Percentiles rank a stretch among this genome's conserved stretches.
Conservation (phyloP, 2,329 filamentous ascomycete genomes). For the Colletotrichum sp. region DNA sequence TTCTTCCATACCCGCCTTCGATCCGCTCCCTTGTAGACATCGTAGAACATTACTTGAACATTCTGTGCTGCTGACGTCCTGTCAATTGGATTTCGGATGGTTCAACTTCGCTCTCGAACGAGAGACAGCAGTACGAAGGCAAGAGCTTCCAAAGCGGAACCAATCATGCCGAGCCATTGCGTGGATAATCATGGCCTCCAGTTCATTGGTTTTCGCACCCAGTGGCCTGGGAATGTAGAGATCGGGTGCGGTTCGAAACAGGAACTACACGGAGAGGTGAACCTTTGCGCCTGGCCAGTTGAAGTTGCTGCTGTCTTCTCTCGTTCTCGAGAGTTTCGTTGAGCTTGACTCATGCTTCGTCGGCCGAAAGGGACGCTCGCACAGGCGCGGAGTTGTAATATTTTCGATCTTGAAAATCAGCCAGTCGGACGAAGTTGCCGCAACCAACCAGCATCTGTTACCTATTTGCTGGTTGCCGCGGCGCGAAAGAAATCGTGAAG, state of each 20-base stretch:
- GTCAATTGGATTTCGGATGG: not conserved
- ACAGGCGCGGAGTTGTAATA: too few species aligned
- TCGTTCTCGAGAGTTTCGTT: not conserved
- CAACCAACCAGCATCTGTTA: too few species aligned
- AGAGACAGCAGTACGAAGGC: too few species aligned
- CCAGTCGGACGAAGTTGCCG: not conserved
- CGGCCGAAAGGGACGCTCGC: too few species aligned
- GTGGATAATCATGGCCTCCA: too few species aligned
- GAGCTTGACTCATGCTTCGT: not conserved
- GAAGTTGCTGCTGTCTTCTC: not conserved
- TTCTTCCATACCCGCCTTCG: not conserved
- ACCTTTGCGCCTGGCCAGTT: not conserved
- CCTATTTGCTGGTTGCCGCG: too few species aligned
- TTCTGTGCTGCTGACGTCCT: not conserved
- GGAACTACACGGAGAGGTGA: not conserved
- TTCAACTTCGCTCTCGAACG: fast-evolving
- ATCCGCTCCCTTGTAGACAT: not conserved
- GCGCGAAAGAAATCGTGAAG: too few species aligned
- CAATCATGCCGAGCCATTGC: too few species aligned
- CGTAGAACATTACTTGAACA: not conserved
- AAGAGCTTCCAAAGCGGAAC: too few species aligned
- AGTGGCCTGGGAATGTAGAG: not conserved
- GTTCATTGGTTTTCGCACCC: too few species aligned
- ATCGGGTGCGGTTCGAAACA: not conserved
- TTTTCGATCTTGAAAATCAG: not conserved